Conservation (phyloP, 2,329 filamentous ascomycete species). For the Lecanicillium sp. region DNA sequence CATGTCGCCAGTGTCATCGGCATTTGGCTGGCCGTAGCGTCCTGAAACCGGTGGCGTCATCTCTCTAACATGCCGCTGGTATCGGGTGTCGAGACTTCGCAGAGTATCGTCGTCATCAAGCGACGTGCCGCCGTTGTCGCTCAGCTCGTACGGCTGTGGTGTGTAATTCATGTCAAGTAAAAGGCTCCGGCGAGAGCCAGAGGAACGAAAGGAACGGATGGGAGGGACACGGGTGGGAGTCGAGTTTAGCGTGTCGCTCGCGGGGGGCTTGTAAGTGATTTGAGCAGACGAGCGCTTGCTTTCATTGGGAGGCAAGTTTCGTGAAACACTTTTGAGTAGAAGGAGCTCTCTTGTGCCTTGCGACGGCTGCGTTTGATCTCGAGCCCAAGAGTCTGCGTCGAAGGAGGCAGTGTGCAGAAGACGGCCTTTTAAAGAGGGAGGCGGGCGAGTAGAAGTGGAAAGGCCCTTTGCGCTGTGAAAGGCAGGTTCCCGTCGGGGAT, state of each 20-base stretch:
- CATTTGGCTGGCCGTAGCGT: constrained; percentile 24
- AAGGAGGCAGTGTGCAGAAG: constrained; percentile 22
- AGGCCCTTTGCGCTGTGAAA: constrained; percentile 27
- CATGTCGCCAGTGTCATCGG: constrained; percentile 48
- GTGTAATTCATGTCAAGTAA: constrained; percentile 44
- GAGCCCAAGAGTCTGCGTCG: constrained; percentile 15
- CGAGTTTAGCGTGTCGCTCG: constrained; percentile 23
- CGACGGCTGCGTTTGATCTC: constrained; percentile 13
- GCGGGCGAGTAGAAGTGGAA: constrained; percentile 22
- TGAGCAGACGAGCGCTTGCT: constrained; percentile 29
- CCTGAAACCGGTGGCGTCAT: constrained; percentile 33
- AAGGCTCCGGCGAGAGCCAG: constrained; percentile 47
- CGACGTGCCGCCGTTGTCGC: constrained; percentile 33
- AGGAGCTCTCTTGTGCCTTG: constrained; percentile 40
- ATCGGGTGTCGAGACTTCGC: constrained; percentile 39
- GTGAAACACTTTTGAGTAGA: constrained; percentile 33
- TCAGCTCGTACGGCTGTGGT: constrained; percentile 33
- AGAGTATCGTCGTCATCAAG: constrained; percentile 39
- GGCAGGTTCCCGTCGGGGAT: constrained; percentile 29
- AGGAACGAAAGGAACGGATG: constrained; percentile 48
- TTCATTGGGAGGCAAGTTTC: constrained; percentile 36
- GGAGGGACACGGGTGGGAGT: constrained; percentile 38
- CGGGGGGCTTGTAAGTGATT: constrained; percentile 39
- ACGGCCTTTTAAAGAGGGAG: constrained; percentile 23
- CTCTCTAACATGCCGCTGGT: constrained; percentile 19